phyloP scores from a whole-genome alignment of 2,329 filamentous ascomycete genomes.

The Didymella keratinophila region DNA sequence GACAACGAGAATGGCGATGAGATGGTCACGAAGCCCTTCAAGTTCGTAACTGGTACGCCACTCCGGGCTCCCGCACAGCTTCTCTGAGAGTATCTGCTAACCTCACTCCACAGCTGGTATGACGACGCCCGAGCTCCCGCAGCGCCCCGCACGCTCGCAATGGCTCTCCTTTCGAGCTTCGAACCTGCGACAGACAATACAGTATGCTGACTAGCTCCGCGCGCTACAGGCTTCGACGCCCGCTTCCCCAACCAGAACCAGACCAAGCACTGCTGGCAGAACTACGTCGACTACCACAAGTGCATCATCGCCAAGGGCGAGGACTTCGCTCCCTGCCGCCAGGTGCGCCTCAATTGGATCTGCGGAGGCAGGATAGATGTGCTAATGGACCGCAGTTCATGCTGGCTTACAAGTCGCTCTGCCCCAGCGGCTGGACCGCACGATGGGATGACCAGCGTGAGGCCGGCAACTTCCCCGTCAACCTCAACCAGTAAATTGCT shows the following conservation, averaged over 20 bases:
- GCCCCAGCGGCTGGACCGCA: constrained; percentile 91
- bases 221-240: constrained; percentile 85
- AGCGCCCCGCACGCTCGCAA: constrained; percentile 18
- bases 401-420: constrained; percentile 95
- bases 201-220: constrained; percentile 33
- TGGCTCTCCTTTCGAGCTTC: not conserved
- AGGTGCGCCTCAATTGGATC: constrained; percentile 65
- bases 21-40: constrained; percentile 98
- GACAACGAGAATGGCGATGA: constrained; percentile 69
- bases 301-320: constrained; percentile 98
- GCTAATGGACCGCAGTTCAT: constrained; percentile 72
- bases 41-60: constrained; percentile 96
- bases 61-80: constrained; percentile 22
- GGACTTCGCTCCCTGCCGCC: constrained; percentile 95
- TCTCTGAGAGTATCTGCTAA: constrained; percentile 40
- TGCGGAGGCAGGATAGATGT: not conserved
- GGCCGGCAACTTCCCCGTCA: constrained; percentile 57
- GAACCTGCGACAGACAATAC: constrained; percentile 4
- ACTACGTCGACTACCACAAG: constrained; percentile 99
- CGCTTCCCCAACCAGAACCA: constrained; percentile 99
- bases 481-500: constrained; percentile 47
- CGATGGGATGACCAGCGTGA: constrained; percentile 98
- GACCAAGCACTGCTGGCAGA: constrained; percentile 99
- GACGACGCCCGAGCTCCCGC: constrained; percentile 30
- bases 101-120: constrained; percentile 50